Percentiles rank a stretch among this genome's conserved stretches.
Evolutionary conservation across 345 rosid genomes (phyloP).

Genomic region (Pistacia vera): DNA sequence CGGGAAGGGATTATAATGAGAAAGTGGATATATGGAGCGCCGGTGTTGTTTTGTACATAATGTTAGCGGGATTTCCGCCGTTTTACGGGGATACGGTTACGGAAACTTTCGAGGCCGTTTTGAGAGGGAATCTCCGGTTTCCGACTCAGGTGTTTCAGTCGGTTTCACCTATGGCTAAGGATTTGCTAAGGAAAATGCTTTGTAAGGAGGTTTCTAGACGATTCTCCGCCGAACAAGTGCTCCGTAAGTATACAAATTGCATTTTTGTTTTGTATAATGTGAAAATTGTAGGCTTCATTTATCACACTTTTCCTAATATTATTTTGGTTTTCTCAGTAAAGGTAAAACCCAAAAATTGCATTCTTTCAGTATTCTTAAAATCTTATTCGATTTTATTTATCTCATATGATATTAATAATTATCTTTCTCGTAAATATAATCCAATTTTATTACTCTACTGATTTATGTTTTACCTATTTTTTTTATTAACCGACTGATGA

Average conservation of each 20-base stretch:
- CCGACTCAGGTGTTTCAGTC: conserved; percentile 41
- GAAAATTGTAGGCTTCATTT: no score
- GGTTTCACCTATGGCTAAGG: conserved; percentile 51
- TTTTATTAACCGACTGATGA: no score
- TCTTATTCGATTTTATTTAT: no score
- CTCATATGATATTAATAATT: no score
- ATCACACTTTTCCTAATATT: no score
- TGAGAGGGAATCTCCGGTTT: conserved; percentile 60
- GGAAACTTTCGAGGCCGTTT: conserved; percentile 58
- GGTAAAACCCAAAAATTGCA: no score
- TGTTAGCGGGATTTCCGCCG: conserved; percentile 68
- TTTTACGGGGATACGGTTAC: conserved; percentile 50
- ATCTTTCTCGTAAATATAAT: no score
- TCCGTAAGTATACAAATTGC: conserved; percentile 36
- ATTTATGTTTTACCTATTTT: no score
- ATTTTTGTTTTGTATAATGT: background rate
- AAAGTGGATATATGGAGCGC: conserved; percentile 74
- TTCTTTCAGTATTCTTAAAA: no score
- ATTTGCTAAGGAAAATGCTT: conserved; percentile 56
- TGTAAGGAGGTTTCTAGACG: conserved; percentile 61
- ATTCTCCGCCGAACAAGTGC: conserved; percentile 59
- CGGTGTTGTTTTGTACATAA: conserved; percentile 55
- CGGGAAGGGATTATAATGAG: conserved; percentile 53
- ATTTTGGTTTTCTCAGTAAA: no score
- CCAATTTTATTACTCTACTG: no score